Conservation (phyloP, 2,329 filamentous ascomycete species). For the Microthyrium microscopicum region DNA sequence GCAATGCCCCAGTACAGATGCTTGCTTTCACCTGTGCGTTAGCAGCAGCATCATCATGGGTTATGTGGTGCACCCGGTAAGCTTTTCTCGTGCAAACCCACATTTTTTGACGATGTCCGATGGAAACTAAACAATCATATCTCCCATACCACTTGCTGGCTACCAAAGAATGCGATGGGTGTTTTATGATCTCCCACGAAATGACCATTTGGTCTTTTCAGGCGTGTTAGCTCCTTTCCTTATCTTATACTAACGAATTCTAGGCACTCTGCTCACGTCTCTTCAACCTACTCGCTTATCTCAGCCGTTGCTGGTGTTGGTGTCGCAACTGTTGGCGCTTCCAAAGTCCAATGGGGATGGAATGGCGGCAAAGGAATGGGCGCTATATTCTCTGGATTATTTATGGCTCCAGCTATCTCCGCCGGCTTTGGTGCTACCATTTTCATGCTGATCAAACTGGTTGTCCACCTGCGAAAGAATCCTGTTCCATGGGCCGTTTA, state of each 20-base stretch:
- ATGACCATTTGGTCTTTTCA: no score
- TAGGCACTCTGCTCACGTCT: constrained; percentile 34
- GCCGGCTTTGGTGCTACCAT: constrained; percentile 43
- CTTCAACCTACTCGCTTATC: constrained; percentile 37
- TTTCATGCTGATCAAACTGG: constrained; percentile 53
- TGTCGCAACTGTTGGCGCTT: constrained; percentile 29
- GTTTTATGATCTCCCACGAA: no score
- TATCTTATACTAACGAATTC: constrained; percentile 38
- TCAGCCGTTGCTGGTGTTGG: constrained; percentile 29
- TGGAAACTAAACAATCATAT: no score
- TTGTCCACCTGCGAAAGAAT: constrained; percentile 56
- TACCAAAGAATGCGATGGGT: no score
- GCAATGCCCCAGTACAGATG: constrained; percentile 31
- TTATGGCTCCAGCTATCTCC: constrained; percentile 40
- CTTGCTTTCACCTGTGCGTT: constrained; percentile 40
- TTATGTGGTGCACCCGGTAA: constrained; percentile 65
- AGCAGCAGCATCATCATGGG: constrained; percentile 51
- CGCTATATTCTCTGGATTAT: constrained; percentile 45
- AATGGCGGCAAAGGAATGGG: constrained; percentile 48
- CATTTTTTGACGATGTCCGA: no score
- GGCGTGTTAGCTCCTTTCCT: constrained; percentile 32
- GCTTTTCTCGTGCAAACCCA: no score
- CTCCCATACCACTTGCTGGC: no score
- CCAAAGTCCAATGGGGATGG: constrained; percentile 39
- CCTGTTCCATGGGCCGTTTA: constrained; percentile 58